Evolutionary conservation across 2,329 filamentous ascomycete species (phyloP).

Genomic region (Chaetomiaceae sp.): DNA sequence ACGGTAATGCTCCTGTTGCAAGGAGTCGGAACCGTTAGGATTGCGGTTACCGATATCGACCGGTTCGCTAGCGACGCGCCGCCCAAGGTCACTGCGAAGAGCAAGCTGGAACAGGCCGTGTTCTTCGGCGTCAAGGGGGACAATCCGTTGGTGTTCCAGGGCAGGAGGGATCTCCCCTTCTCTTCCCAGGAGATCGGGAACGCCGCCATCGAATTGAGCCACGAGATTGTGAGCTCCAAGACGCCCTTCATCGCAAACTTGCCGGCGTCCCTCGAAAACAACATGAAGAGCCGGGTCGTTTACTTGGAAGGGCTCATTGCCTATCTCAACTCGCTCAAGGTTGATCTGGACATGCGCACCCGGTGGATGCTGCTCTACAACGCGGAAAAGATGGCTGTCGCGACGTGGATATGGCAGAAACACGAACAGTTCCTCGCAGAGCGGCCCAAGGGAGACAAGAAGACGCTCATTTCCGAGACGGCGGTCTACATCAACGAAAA

Average conservation of each 20-base stretch:
- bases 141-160: slow-evolving; percentile 83
- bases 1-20: slow-evolving; percentile 58
- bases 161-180: slow-evolving; percentile 63
- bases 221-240: slow-evolving; percentile 74
- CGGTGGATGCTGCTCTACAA: slow-evolving; percentile 82
- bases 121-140: slow-evolving; percentile 81
- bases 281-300: slow-evolving; percentile 67
- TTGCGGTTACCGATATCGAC: slow-evolving; percentile 55
- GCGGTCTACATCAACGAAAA: slow-evolving; percentile 72
- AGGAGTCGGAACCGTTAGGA: slow-evolving; percentile 57
- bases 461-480: slow-evolving; percentile 68
- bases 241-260: slow-evolving; percentile 69
- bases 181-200: slow-evolving; percentile 64
- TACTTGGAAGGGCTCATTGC: slow-evolving; percentile 72
- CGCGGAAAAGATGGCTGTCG: slow-evolving; percentile 84
- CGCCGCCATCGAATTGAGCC: slow-evolving; percentile 74
- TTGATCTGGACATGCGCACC: slow-evolving; percentile 60
- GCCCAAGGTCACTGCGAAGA: slow-evolving; percentile 70
- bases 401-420: slow-evolving; percentile 71
- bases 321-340: slow-evolving; percentile 63
- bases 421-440: slow-evolving; percentile 66
- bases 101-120: slow-evolving; percentile 88
- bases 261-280: slow-evolving; percentile 73
- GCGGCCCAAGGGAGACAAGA: slow-evolving; percentile 57
- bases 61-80: slow-evolving; percentile 55